A percentile compares a stretch with the other conserved stretches of the same genome.
These are phyloP conservation scores for Trichoderma reesei DNA, from an alignment of 495 filamentous ascomycete species.

Conservation along the genomic window DNA sequence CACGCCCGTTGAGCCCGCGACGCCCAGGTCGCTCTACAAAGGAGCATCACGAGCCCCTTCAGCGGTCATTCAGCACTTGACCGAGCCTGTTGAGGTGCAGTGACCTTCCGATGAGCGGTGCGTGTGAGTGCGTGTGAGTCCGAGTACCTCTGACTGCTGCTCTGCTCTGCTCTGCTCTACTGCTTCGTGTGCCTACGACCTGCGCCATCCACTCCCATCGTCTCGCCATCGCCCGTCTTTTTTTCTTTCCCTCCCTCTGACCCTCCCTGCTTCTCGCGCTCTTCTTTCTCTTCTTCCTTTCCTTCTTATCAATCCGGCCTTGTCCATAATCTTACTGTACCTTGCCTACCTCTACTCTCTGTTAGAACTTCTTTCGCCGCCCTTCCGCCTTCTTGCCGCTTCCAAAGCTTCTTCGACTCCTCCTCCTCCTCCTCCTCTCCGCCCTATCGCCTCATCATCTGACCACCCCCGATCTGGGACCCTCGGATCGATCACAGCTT, in stretches of 20 bases:
- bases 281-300: constrained; percentile 10
- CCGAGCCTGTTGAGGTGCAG: too few relatives aligned
- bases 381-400: constrained; percentile 15
- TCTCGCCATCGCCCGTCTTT: constrained; percentile 12
- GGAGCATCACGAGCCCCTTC: constrained; percentile 7
- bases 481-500: neutral
- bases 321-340: constrained; percentile 13
- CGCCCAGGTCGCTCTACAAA: neutral
- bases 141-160: too few relatives aligned
- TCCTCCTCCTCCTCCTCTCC: neutral
- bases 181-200: constrained; percentile 15
- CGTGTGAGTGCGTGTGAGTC: too few relatives aligned
- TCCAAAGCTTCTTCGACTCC: constrained; percentile 13
- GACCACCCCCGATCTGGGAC: constrained; percentile 10
- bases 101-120: neutral
- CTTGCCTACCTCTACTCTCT: constrained; percentile 9
- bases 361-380: neutral
- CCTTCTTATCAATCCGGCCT: constrained; percentile 15
- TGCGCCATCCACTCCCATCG: constrained; percentile 12
- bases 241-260: neutral
- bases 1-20: neutral
- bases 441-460: constrained; percentile 6
- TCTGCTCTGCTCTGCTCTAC: neutral
- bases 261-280: constrained; percentile 7
- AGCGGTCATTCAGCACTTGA: neutral